Percentiles rank a stretch among this genome's conserved stretches.
These are phyloP conservation scores for Fusarium sulawesiense DNA, from an alignment of 2,329 filamentous ascomycete genomes.

Conservation along the genomic window DNA sequence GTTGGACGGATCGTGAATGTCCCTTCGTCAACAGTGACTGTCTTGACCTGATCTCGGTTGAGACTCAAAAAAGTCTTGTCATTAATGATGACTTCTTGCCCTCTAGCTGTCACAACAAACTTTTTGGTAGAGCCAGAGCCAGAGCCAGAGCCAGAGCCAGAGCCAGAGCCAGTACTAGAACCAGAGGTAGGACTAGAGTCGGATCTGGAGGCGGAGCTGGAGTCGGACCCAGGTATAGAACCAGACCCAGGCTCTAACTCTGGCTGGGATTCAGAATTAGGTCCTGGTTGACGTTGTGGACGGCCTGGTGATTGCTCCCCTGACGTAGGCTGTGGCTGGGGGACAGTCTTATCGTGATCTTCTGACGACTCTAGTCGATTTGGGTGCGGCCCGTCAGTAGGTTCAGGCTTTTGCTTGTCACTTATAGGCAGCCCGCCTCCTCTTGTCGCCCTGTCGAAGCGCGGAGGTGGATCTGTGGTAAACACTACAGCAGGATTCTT, in stretches of 20 bases:
- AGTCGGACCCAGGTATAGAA: too few species aligned
- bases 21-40: conserved; percentile 54
- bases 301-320: conserved; percentile 1
- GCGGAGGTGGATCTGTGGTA: conserved; percentile 53
- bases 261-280: not conserved
- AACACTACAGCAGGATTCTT: conserved; percentile 65
- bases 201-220: not conserved
- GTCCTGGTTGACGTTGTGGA: conserved; percentile 1
- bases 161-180: too few species aligned
- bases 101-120: conserved; percentile 59
- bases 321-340: conserved; percentile 8
- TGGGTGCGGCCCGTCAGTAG: conserved; percentile 1
- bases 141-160: not conserved
- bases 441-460: conserved; percentile 50
- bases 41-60: conserved; percentile 53
- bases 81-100: conserved; percentile 60
- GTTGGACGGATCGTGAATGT: conserved; percentile 63
- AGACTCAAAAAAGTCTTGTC: conserved; percentile 57
- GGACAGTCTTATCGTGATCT: not conserved
- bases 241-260: not conserved
- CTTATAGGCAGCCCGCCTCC: conserved; percentile 12
- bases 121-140: conserved; percentile 15
- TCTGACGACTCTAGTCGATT: not conserved
- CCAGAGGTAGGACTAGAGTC: too few species aligned
- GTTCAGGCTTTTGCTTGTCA: conserved; percentile 39